Conservation (phyloP, 768 basidiomycete species). For the Leccinum arenicola region DNA sequence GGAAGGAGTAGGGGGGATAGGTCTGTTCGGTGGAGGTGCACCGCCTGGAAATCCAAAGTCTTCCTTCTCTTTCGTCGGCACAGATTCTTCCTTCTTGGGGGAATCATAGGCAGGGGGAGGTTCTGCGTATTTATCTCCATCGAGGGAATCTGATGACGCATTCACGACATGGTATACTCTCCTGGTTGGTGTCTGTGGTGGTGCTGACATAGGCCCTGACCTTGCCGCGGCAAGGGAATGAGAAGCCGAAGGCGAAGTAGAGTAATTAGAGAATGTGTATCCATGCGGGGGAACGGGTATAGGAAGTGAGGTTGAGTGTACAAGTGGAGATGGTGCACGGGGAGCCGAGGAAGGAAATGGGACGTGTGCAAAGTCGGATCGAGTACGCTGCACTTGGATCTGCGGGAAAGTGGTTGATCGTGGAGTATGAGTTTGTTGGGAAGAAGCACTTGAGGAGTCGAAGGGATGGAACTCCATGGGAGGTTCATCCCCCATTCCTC, state of each 20-base stretch:
- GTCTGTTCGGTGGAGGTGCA: slow-evolving; percentile 15
- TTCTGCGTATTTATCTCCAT: slow-evolving; percentile 27
- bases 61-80: slow-evolving; percentile 20
- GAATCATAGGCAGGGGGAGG: slow-evolving; percentile 49
- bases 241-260: slow-evolving; percentile 11
- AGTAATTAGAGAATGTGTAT: slow-evolving; percentile 6
- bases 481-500: slow-evolving; percentile 15
- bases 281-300: slow-evolving; percentile 10
- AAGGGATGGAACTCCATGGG: slow-evolving; percentile 21
- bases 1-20: slow-evolving; percentile 18
- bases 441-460: slow-evolving; percentile 23
- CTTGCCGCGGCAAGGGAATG: slow-evolving; percentile 3
- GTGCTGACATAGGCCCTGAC: slow-evolving; percentile 4
- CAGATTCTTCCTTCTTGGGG: slow-evolving; percentile 9
- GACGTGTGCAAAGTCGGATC: slow-evolving; percentile 17
- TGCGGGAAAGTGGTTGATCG: slow-evolving; percentile 19
- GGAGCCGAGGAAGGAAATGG: slow-evolving; percentile 9
- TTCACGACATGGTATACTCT: slow-evolving; percentile 44
- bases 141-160: slow-evolving; percentile 26
- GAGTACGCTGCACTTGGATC: slow-evolving; percentile 23
- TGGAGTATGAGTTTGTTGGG: slow-evolving; percentile 19
- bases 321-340: slow-evolving; percentile 24
- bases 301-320: slow-evolving; percentile 23
- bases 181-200: slow-evolving; percentile 36
- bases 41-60: not conserved